These are phyloP conservation scores for Rhipidocladum racemiflorum DNA, from an alignment of 176 grass and related monocot genomes.

Conservation along the genomic window DNA sequence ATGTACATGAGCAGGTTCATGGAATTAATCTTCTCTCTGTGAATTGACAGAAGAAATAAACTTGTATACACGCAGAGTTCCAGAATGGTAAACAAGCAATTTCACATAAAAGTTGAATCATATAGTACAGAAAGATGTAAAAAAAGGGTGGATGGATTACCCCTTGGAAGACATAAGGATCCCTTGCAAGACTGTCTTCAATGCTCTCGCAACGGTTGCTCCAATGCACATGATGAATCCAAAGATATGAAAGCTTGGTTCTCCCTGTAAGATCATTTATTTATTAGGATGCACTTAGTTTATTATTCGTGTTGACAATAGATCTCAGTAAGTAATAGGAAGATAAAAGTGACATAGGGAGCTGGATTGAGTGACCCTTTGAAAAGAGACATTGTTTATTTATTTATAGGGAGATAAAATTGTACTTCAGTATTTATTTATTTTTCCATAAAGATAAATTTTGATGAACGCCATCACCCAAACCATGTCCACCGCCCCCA, in stretches of 20 bases:
- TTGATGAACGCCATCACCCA: too few relatives aligned
- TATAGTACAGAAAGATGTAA: neutral
- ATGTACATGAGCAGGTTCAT: constrained; percentile 90
- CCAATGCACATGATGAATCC: constrained; percentile 83
- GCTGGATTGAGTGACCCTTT: too few relatives aligned
- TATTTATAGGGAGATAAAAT: too few relatives aligned
- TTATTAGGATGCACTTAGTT: neutral
- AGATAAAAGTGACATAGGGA: too few relatives aligned
- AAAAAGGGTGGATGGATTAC: constrained; percentile 24
- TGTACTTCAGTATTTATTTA: too few relatives aligned
- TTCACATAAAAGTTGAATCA: too few relatives aligned
- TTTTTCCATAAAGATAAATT: neutral
- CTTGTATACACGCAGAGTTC: too few relatives aligned
- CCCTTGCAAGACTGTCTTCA: constrained; percentile 80
- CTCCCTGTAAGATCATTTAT: constrained; percentile 40
- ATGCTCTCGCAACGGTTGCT: constrained; percentile 69
- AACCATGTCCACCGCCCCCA: too few relatives aligned
- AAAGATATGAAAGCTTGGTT: constrained; percentile 80
- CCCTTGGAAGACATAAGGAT: constrained; percentile 79
- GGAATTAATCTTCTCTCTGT: constrained; percentile 84
- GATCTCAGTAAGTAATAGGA: neutral
- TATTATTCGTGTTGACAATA: neutral
- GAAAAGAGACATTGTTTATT: too few relatives aligned
- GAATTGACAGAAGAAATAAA: constrained; percentile 8
- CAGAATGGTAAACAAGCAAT: too few relatives aligned